phyloP scores from a whole-genome alignment of 345 rosid species.

The Trapa bicornis region DNA sequence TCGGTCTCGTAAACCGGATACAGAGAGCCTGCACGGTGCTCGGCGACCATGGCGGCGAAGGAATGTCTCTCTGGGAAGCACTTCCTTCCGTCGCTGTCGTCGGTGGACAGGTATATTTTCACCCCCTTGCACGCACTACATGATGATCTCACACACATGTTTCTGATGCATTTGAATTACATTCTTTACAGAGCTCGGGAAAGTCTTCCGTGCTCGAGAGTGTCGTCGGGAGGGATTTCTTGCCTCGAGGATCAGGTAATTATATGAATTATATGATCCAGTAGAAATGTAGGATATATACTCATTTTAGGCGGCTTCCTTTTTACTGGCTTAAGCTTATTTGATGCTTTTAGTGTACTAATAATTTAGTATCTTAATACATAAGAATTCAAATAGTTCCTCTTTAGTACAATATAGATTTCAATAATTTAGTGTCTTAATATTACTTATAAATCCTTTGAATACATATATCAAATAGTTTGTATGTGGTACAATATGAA shows the following conservation, averaged over 20 bases:
- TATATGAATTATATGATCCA: constrained; percentile 1
- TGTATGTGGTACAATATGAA: too few species aligned
- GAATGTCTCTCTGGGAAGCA: constrained; percentile 99
- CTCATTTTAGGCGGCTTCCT: background rate
- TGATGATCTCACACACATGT: constrained; percentile 1
- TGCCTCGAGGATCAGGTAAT: constrained; percentile 99
- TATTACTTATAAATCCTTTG: too few species aligned
- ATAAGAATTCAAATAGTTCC: too few species aligned
- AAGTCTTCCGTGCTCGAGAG: constrained; percentile 96
- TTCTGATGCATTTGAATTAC: constrained; percentile 5
- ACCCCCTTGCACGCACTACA: constrained; percentile 7
- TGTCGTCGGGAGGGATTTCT: constrained; percentile 90
- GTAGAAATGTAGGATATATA: background rate
- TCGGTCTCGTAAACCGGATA: constrained; percentile 85
- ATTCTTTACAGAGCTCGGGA: constrained; percentile 61
- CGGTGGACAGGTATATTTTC: constrained; percentile 74
- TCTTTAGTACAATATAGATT: too few species aligned
- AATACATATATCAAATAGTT: too few species aligned
- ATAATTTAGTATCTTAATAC: too few species aligned
- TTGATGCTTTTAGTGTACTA: background rate
- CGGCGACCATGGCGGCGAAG: constrained; percentile 96
- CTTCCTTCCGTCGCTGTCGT: constrained; percentile 95
- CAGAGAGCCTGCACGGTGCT: constrained; percentile 95
- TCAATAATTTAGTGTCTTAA: too few species aligned
- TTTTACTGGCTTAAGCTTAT: background rate